Evolutionary conservation across 1,284 basidiomycete genomes (phyloP), one percentile per base, ranked within the genome.

Genomic region (Fomitiporia mediterranea): DNA sequence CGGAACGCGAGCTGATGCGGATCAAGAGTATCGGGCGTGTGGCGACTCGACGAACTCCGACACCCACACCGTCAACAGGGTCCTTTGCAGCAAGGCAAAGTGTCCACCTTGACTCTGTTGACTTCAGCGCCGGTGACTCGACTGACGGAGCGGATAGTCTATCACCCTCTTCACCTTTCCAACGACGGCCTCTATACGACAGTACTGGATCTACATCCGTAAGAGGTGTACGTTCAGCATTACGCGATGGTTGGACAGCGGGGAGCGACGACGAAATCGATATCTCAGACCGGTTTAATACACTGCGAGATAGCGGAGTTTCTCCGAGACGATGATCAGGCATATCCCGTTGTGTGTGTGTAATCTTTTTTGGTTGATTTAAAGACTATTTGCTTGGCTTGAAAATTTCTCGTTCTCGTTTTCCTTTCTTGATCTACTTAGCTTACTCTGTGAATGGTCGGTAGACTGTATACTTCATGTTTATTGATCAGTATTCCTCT

Each of bases 21-120:
- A 69, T 76, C 50, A 78, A 74, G 69, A 76, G 69, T 58, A 65
- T 75, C 37, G 76, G 78, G 1, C 71, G 64, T 30, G 75, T 67
- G 25, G 70, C 74, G 2, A 67, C 55, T 27, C 48, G 58, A 2
- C 54, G 66, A 51, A 69, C 66, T 55, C 63, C 57, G 3, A 76
- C 73, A 25, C 77, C 72, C 4, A 61, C 61, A n/a, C 62, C 63
- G 13, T 60, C 57, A 17, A 40, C 44, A 7, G 56, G 56, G 32
- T 50, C 61, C n/a, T 56, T 56, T 23, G 57, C 50, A 25, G 51
- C 43, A 13, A 34, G 64, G n/a, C 57, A 61, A 19, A 65, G 65
- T 39, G 47, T 65, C 30, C 60, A 56, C 7, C 54, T 56, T 11
- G 60, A 62, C 25, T 63, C 58, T 58, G 52, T 61, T 34, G 59